Base-by-base conservation (phyloP, 495 filamentous ascomycete species). In the Echria macrotheca region DNA sequence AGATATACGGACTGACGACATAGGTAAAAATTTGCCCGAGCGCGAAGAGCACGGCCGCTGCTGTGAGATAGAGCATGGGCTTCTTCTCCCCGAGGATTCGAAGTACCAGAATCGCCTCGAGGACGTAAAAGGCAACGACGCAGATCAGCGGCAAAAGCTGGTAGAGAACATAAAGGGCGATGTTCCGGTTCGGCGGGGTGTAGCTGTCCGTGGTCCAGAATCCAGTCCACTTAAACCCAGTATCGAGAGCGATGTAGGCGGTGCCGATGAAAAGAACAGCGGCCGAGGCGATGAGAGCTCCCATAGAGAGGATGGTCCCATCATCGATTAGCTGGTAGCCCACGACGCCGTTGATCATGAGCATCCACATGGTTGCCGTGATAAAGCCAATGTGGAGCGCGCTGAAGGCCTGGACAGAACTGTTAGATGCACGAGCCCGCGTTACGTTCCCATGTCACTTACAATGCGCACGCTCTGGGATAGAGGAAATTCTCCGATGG, bases 11-110 rank as follows among this genome's bases (percentile, higher is more conserved):
- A 71, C 91, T 96, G 69, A 94, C 78, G 37, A 96, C 86, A 57
- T 94, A 98, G 70, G 91, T 81, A 73, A 98, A 98, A 49, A 98
- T 82, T 64, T 98, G 93, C 14, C 88, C 91, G 54, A 93, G 78
- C 15, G 87, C 89, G 61, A 98, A 98, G 9, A 95, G 73, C 1
- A 97, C 46, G 1, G 77, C 82, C 1, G 93, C 89, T 3, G 64
- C 74, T 12, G 73, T 64, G 2, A 98, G 80, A 63, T 89, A 95
- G 39, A 93, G 57, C 89, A 98, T 90, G 14, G 93, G 93, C 46
- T 84, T 83, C 47, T 74, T 76, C 67, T 98, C 93, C 22, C 88
- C 87, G 8, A 98, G 76, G 1, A 97, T 77, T 49, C 80, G 75
- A 19, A 97, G 71, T 10, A 97, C 94, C 28, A 98, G 73, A 26